These are phyloP conservation scores for Dujonia santamariae DNA, from an alignment of 1,139 yeast genomes.

Conservation along the genomic window DNA sequence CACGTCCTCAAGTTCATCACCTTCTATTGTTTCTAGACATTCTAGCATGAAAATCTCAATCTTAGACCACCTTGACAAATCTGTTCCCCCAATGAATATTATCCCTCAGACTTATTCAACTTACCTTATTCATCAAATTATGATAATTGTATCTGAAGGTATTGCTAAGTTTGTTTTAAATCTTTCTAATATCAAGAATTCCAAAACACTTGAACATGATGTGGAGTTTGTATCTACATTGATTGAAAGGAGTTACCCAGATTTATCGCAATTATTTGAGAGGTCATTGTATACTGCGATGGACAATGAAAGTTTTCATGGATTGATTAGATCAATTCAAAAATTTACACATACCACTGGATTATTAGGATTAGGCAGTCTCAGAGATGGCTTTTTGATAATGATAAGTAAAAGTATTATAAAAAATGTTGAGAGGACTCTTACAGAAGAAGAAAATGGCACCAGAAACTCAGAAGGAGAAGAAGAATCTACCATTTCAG, in stretches of 20 bases:
- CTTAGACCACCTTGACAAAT: slow-evolving; percentile 75
- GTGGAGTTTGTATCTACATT: slow-evolving; percentile 39
- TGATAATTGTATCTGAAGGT: slow-evolving; percentile 64
- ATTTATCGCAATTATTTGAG: slow-evolving; percentile 45
- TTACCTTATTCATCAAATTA: slow-evolving; percentile 54
- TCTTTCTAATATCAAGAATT: slow-evolving; percentile 26
- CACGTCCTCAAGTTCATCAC: neutral
- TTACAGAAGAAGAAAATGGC: slow-evolving; percentile 11
- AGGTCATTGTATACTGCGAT: slow-evolving; percentile 60
- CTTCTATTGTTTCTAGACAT: slow-evolving; percentile 14
- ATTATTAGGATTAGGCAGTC: slow-evolving; percentile 50
- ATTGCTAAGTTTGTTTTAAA: slow-evolving; percentile 53
- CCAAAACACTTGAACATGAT: slow-evolving; percentile 28
- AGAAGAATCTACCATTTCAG: slow-evolving; percentile 8
- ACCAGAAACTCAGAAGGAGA: neutral
- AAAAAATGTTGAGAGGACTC: slow-evolving; percentile 28
- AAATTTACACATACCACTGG: slow-evolving; percentile 82
- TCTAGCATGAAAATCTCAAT: slow-evolving; percentile 50
- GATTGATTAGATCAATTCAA: slow-evolving; percentile 68
- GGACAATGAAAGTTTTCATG: slow-evolving; percentile 66
- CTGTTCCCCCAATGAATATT: slow-evolving; percentile 55
- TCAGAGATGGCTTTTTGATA: slow-evolving; percentile 59
- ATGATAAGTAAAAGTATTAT: slow-evolving; percentile 57
- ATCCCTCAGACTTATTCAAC: slow-evolving; percentile 63
- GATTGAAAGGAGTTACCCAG: slow-evolving; percentile 43